A percentile compares a stretch with the other conserved stretches of the same genome.
These are phyloP conservation scores for Phlegmacium glaucopus DNA, from an alignment of 768 basidiomycete species.

Conservation along the genomic window DNA sequence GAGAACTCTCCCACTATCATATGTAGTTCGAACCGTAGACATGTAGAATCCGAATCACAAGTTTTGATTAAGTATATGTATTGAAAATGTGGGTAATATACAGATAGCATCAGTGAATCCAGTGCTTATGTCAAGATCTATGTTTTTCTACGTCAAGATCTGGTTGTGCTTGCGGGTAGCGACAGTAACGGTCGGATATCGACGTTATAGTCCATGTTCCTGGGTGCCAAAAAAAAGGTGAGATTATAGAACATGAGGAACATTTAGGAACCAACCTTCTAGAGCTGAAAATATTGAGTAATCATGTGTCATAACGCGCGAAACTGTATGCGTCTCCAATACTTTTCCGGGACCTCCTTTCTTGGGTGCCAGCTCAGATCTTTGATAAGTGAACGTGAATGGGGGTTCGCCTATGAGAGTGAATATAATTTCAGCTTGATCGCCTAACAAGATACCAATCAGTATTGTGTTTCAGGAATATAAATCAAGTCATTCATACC, in stretches of 20 bases:
- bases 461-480: background rate
- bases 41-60: slow-evolving; percentile 2
- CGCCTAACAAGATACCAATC: slow-evolving; percentile 43
- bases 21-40: background rate
- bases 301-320: slow-evolving; percentile 65
- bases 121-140: slow-evolving; percentile 10
- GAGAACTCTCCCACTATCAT: background rate
- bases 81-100: slow-evolving; percentile 17
- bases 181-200: slow-evolving; percentile 86
- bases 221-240: slow-evolving; percentile 23
- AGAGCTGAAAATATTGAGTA: slow-evolving; percentile 92
- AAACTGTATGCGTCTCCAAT: slow-evolving; percentile 90
- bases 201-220: slow-evolving; percentile 93
- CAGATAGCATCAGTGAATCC: slow-evolving; percentile 15
- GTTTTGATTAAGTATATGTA: slow-evolving; percentile 1
- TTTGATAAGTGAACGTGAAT: slow-evolving; percentile 94
- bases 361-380: slow-evolving; percentile 65
- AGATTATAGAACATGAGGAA: background rate
- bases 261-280: slow-evolving; percentile 61
- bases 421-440: slow-evolving; percentile 93
- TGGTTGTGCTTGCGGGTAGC: slow-evolving; percentile 75
- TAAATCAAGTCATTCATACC: slow-evolving; percentile 40
- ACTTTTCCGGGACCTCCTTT: slow-evolving; percentile 75
- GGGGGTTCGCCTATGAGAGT: slow-evolving; percentile 89
- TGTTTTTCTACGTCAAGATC: slow-evolving; percentile 39